Conservation (phyloP, 257 asterid species). For the Lantana camara region DNA sequence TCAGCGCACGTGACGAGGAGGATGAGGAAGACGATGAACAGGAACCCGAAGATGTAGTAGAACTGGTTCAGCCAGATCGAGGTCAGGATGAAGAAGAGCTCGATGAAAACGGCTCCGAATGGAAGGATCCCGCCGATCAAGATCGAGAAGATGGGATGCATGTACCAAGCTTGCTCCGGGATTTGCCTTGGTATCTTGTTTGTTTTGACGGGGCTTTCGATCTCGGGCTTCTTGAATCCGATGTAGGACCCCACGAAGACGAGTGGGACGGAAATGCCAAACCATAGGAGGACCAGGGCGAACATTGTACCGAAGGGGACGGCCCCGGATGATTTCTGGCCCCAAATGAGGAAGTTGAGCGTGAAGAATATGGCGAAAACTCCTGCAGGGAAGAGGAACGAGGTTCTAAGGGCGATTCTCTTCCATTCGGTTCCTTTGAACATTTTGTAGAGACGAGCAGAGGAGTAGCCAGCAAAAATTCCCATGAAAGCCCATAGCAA, state of each 20-base stretch:
- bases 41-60: constrained; percentile 80
- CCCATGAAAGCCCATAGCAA: constrained; percentile 82
- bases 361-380: constrained; percentile 53
- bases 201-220: constrained; percentile 74
- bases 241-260: constrained; percentile 65
- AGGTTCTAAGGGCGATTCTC: constrained; percentile 58
- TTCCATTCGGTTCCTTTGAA: constrained; percentile 77
- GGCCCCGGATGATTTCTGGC: constrained; percentile 76
- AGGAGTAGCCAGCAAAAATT: constrained; percentile 57
- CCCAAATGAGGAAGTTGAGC: constrained; percentile 75
- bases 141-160: constrained; percentile 61
- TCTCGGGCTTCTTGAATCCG: constrained; percentile 62
- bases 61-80: constrained; percentile 86
- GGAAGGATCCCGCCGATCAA: constrained; percentile 79
- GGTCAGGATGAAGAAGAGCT: constrained; percentile 82
- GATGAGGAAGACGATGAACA: constrained; percentile 64
- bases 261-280: constrained; percentile 70
- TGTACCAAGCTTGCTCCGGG: constrained; percentile 77
- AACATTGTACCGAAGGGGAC: constrained; percentile 84
- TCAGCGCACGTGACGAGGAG: constrained; percentile 77
- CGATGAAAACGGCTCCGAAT: constrained; percentile 80
- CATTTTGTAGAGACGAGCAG: constrained; percentile 66
- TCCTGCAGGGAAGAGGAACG: constrained; percentile 60
- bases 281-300: constrained; percentile 71
- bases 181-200: constrained; percentile 74